Evolutionary conservation across 257 asterid species (phyloP).

Genomic region (Solanum bulbocastanum): DNA sequence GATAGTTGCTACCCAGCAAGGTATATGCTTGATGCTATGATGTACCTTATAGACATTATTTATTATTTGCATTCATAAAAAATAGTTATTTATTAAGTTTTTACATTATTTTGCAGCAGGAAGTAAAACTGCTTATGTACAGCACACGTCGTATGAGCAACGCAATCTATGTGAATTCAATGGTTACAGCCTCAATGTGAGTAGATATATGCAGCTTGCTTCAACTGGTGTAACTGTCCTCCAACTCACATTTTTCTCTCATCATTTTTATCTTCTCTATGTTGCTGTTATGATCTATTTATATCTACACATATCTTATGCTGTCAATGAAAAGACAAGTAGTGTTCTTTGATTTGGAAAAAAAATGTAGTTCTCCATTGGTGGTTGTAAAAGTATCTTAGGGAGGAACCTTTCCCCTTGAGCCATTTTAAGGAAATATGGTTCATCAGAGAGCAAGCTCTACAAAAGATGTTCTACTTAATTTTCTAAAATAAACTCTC

Average conservation of each 20-base stretch:
- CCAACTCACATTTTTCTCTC: background rate
- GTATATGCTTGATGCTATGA: slow-evolving; percentile 13
- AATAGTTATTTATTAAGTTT: background rate
- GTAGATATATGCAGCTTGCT: slow-evolving; percentile 10
- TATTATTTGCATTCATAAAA: background rate
- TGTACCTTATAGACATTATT: background rate
- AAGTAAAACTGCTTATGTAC: background rate
- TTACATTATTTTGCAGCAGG: slow-evolving; percentile 15
- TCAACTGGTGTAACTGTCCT: background rate
- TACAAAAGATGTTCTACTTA: background rate
- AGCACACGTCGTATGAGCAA: background rate
- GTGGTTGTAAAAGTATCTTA: background rate
- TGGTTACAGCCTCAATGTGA: slow-evolving; percentile 36
- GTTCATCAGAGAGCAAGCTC: background rate
- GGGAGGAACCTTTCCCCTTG: background rate
- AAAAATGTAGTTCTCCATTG: background rate
- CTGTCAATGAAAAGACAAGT: background rate
- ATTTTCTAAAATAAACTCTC: background rate
- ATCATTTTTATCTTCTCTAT: background rate
- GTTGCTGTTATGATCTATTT: background rate
- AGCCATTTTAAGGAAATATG: background rate
- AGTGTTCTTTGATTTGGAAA: background rate
- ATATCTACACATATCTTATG: background rate
- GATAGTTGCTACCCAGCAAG: slow-evolving; percentile 41
- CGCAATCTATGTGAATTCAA: slow-evolving; percentile 33